These are phyloP conservation scores for Phylloporus sp. DNA, from an alignment of 1,284 basidiomycete species.

Conservation along the genomic window DNA sequence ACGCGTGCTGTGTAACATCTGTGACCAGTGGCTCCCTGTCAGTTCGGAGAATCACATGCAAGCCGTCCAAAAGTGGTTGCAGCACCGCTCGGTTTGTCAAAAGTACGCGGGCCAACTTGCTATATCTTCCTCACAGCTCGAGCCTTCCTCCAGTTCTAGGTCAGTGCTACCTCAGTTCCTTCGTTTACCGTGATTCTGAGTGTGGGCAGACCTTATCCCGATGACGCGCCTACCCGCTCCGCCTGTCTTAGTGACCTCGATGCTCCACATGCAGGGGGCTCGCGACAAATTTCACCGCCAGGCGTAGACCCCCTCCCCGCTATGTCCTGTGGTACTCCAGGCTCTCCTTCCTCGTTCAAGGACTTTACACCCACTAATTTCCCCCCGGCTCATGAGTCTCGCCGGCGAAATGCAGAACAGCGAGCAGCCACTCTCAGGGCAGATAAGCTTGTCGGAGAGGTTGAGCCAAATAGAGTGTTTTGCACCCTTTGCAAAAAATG, in stretches of 20 bases:
- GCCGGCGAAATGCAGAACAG: slow-evolving; percentile 74
- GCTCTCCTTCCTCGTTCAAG: slow-evolving; percentile 48
- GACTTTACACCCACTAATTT: slow-evolving; percentile 56
- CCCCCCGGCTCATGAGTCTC: slow-evolving; percentile 59
- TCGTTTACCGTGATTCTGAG: slow-evolving; percentile 1
- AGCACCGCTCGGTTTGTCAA: slow-evolving; percentile 53
- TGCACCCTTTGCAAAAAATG: slow-evolving; percentile 75
- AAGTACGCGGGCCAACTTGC: slow-evolving; percentile 28
- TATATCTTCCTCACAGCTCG: slow-evolving; percentile 16
- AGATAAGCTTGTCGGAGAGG: slow-evolving; percentile 63
- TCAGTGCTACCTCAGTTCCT: slow-evolving; percentile 14
- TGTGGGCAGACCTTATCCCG: slow-evolving; percentile 17
- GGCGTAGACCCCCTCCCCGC: slow-evolving; percentile 12
- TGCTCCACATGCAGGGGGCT: slow-evolving; percentile 3
- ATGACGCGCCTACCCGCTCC: slow-evolving; percentile 15
- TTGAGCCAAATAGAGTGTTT: slow-evolving; percentile 76
- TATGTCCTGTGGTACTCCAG: slow-evolving; percentile 19
- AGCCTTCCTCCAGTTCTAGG: slow-evolving; percentile 33
- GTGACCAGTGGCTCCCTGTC: slow-evolving; percentile 66
- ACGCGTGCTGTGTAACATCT: slow-evolving; percentile 66
- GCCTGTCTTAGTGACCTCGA: slow-evolving; percentile 19
- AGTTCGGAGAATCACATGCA: slow-evolving; percentile 54
- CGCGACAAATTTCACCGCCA: slow-evolving; percentile 17
- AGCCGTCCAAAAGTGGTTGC: slow-evolving; percentile 57
- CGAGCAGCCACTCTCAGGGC: slow-evolving; percentile 67